phyloP scores from a whole-genome alignment of 768 basidiomycete genomes.

The Lepiota subincarnata region DNA sequence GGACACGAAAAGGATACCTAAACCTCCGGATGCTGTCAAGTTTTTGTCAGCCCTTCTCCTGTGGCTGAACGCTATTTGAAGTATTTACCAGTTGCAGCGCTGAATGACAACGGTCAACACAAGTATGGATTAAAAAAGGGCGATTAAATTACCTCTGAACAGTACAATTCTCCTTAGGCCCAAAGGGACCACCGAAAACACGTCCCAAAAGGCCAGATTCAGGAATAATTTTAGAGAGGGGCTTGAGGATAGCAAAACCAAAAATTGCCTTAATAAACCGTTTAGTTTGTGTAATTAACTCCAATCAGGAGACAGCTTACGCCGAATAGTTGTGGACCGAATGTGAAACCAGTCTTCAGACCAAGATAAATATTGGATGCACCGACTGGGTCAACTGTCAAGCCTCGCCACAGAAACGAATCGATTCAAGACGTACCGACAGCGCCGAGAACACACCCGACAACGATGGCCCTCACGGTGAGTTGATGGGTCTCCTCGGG shows the following conservation, averaged over 20 bases:
- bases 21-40: conserved; percentile 45
- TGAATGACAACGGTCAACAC: conserved; percentile 14
- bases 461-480: conserved; percentile 46
- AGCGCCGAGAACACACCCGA: conserved; percentile 48
- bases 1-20: conserved; percentile 56
- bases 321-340: conserved; percentile 60
- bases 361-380: conserved; percentile 67
- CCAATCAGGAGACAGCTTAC: conserved; percentile 23
- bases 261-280: conserved; percentile 40
- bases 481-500: conserved; percentile 48
- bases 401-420: background rate
- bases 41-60: background rate
- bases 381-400: conserved; percentile 29
- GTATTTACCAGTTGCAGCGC: conserved; percentile 45
- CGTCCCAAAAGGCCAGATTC: conserved; percentile 40
- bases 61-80: conserved; percentile 13
- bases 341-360: conserved; percentile 65
- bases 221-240: conserved; percentile 45
- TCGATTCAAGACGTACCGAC: conserved; percentile 19
- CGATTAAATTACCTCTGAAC: conserved; percentile 40
- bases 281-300: background rate
- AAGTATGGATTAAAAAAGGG: background rate
- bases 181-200: conserved; percentile 52
- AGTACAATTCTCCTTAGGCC: conserved; percentile 65
- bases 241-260: conserved; percentile 58